phyloP scores from a whole-genome alignment of 371 early-diverging fungal genomes.

The Apophysomyces elegans region DNA sequence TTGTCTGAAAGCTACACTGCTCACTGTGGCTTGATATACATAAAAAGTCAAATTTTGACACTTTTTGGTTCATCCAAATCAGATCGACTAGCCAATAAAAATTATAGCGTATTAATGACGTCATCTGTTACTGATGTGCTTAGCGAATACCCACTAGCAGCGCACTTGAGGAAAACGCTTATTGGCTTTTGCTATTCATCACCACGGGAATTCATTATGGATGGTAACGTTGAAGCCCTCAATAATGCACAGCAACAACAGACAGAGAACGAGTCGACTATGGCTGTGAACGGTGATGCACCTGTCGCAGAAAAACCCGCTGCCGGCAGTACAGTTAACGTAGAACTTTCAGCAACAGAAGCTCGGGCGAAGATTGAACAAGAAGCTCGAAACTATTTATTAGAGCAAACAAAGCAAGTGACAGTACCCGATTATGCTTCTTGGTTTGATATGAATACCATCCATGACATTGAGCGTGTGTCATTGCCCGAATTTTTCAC shows the following conservation, averaged over 20 bases:
- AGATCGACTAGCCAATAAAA: too few relatives aligned
- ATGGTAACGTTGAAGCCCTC: background rate
- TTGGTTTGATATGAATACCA: conserved; percentile 88
- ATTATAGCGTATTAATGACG: too few relatives aligned
- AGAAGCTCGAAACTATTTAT: conserved; percentile 73
- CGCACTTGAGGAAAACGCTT: too few relatives aligned
- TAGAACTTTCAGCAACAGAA: conserved; percentile 10
- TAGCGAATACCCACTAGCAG: too few relatives aligned
- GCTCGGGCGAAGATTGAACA: conserved; percentile 57
- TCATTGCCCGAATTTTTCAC: conserved; percentile 97
- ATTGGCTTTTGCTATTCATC: too few relatives aligned
- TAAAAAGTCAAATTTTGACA: too few relatives aligned
- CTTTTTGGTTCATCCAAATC: too few relatives aligned
- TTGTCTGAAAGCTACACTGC: too few relatives aligned
- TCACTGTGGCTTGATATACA: too few relatives aligned
- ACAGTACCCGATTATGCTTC: conserved; percentile 87
- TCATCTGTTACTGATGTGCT: too few relatives aligned
- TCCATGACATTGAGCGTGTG: conserved; percentile 92
- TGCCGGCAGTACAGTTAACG: background rate
- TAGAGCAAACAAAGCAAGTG: conserved; percentile 76
- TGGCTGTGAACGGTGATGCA: background rate
- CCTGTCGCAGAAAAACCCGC: background rate
- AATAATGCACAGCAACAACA: conserved; percentile 3
- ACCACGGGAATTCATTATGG: background rate
- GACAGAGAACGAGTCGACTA: conserved; percentile 3